Evolutionary conservation across 169 alveolate species (phyloP), one percentile per base, ranked within the genome.

Genomic region (Plasmodium gonderi): DNA sequence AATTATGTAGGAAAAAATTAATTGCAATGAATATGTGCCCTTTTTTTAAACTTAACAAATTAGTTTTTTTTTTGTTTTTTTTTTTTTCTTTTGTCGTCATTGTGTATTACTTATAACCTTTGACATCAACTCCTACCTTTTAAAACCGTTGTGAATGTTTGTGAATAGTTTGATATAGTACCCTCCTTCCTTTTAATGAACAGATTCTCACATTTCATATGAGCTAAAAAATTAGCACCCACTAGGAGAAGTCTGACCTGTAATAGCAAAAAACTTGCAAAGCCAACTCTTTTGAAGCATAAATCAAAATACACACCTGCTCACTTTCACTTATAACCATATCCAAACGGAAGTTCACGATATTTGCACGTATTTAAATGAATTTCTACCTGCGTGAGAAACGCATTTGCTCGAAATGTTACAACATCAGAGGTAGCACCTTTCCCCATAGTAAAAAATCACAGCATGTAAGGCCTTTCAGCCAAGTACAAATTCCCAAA

Each of bases 401-500:
- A 23, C 49, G 44, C 51, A n/a, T 47, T 83, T 23, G 36, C 67
- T 51, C 81, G 45, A 40, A 83, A 69, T 69, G 64, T 51, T 68
- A 14, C 36, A 14, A 42, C 17, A 26, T 14, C 12, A 38, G 31
- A 69, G 29, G 64, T 40, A 31, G 12, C 33, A 31, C 31, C 20
- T 33, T 87, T 12, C 12, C 42, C 31, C 36, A 20, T 65, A 75
- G 23, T 65, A 75, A 20, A 7, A 87, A 87, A 6, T 51, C n/a
- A 20, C 42, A 45, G 36, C 26, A 87, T 75, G 87, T 87, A 75
- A 87, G 68, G 45, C 47, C 6, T 5, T 87, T 87, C 40, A 75
- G 81, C 36, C 29, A 81, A 44, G 51, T 36, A 36, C 91, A 54
- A 68, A 60, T 87, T 47, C 93, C 93, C 26, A 87, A 74, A 75